Evolutionary conservation across 2,329 filamentous ascomycete genomes (phyloP).

Genomic region (Coniochaeta sp.): DNA sequence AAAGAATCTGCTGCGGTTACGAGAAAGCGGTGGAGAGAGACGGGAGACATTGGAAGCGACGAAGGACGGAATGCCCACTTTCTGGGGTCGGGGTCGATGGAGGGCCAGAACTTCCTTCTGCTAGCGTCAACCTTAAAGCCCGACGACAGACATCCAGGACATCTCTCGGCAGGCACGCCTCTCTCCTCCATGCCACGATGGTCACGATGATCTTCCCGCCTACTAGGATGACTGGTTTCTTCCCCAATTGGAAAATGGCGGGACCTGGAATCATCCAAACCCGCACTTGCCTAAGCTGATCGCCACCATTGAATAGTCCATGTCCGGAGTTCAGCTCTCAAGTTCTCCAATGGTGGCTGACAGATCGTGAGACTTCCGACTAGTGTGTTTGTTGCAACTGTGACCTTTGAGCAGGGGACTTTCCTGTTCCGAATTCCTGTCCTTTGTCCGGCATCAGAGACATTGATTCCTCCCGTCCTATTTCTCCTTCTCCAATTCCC

Average conservation of each 20-base stretch:
- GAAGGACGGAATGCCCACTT: too few relatives aligned
- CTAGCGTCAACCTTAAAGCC: conserved; percentile 1
- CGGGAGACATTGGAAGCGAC: background rate
- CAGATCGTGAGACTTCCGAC: background rate
- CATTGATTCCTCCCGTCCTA: too few relatives aligned
- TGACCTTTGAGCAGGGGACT: background rate
- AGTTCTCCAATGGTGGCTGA: background rate
- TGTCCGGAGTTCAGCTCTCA: background rate
- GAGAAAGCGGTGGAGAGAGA: too few relatives aligned
- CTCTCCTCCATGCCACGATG: too few relatives aligned
- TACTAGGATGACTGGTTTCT: background rate
- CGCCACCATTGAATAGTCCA: background rate
- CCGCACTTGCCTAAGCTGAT: background rate
- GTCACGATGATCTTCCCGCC: background rate
- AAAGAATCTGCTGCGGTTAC: too few relatives aligned
- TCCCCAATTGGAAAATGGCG: background rate
- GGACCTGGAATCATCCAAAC: background rate
- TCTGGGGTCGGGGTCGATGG: background rate
- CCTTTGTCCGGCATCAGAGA: too few relatives aligned
- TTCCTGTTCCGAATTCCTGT: background rate
- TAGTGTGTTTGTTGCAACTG: background rate
- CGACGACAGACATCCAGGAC: background rate
- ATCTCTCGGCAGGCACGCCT: background rate
- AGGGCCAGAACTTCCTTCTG: background rate
- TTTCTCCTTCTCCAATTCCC: too few relatives aligned